Evolutionary conservation across 345 rosid species (phyloP).

Genomic region (Salix udensis): DNA sequence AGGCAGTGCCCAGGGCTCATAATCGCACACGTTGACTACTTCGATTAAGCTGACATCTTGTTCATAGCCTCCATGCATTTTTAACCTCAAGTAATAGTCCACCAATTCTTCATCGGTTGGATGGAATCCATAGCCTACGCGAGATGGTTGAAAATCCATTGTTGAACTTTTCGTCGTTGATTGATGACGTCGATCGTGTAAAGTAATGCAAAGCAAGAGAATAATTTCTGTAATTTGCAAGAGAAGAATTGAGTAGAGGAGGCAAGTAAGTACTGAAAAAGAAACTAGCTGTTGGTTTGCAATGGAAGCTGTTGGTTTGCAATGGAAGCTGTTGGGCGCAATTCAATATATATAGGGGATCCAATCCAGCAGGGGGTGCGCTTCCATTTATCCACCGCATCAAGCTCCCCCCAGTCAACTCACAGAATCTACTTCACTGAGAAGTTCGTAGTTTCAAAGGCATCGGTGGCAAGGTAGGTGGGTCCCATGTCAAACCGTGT

Average conservation of each 20-base stretch:
- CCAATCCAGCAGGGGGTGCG: background rate
- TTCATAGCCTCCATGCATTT: constrained; percentile 20
- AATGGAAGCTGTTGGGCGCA: too few species aligned
- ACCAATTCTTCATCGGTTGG: constrained; percentile 45
- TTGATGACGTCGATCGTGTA: background rate
- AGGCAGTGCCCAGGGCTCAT: constrained; percentile 50
- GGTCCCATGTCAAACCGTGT: background rate
- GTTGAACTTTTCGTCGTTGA: background rate
- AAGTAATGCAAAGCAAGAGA: too few species aligned
- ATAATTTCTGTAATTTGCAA: too few species aligned
- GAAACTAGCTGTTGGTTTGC: background rate
- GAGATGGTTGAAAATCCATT: background rate
- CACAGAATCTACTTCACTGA: background rate
- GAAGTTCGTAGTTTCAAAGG: background rate
- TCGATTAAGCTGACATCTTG: constrained; percentile 11
- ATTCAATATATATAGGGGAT: background rate
- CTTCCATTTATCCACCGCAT: background rate
- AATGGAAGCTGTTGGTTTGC: background rate
- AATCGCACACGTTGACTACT: constrained; percentile 31
- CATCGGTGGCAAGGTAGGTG: background rate
- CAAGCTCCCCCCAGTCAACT: background rate
- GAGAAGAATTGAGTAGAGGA: too few species aligned
- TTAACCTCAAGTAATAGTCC: constrained; percentile 24
- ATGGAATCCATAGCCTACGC: constrained; percentile 29
- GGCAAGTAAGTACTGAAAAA: too few species aligned